These are phyloP conservation scores for Dryas alaskensis DNA, from an alignment of 306 rosid genomes.

Conservation along the genomic window DNA sequence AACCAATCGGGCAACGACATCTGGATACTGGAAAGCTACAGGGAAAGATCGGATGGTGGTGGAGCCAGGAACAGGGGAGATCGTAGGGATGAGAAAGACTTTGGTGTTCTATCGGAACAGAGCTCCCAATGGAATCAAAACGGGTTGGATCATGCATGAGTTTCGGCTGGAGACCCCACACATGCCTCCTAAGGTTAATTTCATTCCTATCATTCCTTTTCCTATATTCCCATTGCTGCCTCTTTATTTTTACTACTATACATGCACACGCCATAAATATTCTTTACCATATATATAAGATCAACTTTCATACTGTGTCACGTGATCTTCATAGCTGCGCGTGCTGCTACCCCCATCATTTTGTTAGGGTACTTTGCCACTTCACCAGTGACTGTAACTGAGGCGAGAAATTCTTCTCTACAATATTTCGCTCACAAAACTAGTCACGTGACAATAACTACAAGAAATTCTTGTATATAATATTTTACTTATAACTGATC, in stretches of 20 bases:
- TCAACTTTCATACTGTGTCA: neutral
- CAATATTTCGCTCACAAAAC: no score
- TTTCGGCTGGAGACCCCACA: constrained; percentile 97
- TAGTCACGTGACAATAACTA: no score
- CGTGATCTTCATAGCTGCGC: neutral
- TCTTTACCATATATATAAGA: neutral
- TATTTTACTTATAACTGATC: no score
- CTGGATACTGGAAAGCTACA: constrained; percentile 96
- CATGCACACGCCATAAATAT: constrained; percentile 1
- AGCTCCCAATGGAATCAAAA: constrained; percentile 93
- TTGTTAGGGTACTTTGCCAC: neutral
- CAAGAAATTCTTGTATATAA: no score
- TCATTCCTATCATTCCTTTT: no score
- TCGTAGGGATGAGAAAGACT: constrained; percentile 94
- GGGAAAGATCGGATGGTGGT: constrained; percentile 90
- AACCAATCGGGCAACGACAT: constrained; percentile 81
- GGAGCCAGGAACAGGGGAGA: constrained; percentile 62
- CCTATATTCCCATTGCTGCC: neutral
- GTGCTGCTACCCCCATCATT: neutral
- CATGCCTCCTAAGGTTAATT: constrained; percentile 86
- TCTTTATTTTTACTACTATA: neutral
- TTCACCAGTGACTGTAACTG: neutral
- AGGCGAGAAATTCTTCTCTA: no score
- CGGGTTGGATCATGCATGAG: constrained; percentile 99
- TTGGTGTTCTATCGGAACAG: constrained; percentile 83